phyloP scores from a whole-genome alignment of 495 filamentous ascomycete species.

The Neurospora sp. region DNA sequence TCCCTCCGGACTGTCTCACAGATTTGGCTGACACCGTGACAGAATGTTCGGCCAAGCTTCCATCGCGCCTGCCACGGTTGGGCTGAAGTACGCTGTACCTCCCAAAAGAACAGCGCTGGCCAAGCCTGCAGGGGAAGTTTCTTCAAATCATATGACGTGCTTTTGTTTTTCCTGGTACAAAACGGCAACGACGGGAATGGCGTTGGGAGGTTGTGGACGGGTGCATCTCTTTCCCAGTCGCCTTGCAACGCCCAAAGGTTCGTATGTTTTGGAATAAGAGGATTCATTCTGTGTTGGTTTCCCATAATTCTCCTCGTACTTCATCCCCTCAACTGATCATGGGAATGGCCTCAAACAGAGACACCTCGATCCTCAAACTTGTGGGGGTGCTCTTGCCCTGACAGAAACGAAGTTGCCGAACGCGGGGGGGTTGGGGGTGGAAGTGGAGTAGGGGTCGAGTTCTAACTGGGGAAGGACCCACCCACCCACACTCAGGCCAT shows the following conservation, averaged over 20 bases:
- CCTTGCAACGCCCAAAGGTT: not conserved
- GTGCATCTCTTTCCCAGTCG: not conserved
- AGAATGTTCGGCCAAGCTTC: not conserved
- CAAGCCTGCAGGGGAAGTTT: not conserved
- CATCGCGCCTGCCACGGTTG: not conserved
- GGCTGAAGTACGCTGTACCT: not conserved
- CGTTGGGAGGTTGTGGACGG: not conserved
- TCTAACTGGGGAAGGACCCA: not conserved
- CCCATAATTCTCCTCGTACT: not conserved
- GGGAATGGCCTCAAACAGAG: not conserved
- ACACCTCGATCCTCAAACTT: not conserved
- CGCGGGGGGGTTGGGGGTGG: not conserved
- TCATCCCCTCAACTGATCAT: not conserved
- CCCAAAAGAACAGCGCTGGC: not conserved
- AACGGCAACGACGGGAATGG: not conserved
- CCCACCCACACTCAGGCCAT: not conserved
- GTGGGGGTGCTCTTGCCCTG: not conserved
- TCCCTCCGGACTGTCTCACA: not conserved
- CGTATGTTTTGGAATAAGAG: not conserved
- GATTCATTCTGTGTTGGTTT: not conserved
- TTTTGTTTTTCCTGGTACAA: not conserved
- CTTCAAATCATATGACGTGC: not conserved
- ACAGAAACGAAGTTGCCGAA: not conserved
- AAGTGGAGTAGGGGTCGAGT: not conserved
- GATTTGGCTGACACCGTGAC: not conserved